These are phyloP conservation scores for Gossypium aridum DNA, from an alignment of 441 rosid genomes.

Conservation along the genomic window DNA sequence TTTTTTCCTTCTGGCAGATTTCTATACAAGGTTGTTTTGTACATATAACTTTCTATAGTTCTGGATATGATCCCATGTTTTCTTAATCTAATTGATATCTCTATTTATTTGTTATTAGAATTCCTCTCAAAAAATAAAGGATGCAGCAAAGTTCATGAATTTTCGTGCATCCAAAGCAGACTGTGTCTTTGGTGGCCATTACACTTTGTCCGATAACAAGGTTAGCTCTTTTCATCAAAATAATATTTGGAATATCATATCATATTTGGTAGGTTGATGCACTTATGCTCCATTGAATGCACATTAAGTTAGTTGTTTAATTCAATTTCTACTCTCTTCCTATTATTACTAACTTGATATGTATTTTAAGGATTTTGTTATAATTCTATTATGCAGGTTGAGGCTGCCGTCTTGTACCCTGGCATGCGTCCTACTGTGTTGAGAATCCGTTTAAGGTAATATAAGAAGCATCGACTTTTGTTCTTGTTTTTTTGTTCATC, in stretches of 20 bases:
- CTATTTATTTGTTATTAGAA: slow-evolving; percentile 36
- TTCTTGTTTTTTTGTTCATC: not conserved
- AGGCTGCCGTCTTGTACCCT: slow-evolving; percentile 82
- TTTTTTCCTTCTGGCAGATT: slow-evolving; percentile 86
- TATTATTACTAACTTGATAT: not conserved
- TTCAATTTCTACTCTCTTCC: slow-evolving; percentile 4
- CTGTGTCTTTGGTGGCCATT: slow-evolving; percentile 59
- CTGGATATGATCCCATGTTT: not conserved
- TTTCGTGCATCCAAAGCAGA: slow-evolving; percentile 65
- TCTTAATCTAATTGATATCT: slow-evolving; percentile 7
- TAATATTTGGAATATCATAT: not conserved
- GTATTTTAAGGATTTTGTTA: not conserved
- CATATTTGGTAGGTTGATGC: not conserved
- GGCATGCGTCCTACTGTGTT: slow-evolving; percentile 72
- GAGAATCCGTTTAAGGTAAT: slow-evolving; percentile 75
- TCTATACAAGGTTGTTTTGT: slow-evolving; percentile 69
- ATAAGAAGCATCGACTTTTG: not conserved
- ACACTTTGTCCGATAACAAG: slow-evolving; percentile 71
- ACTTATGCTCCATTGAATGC: not conserved
- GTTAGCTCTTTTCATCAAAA: slow-evolving; percentile 24
- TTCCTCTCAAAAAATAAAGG: slow-evolving; percentile 78
- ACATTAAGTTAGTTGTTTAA: not conserved
- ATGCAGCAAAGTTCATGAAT: slow-evolving; percentile 75
- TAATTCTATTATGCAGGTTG: slow-evolving; percentile 43
- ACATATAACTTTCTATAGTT: not conserved